phyloP scores from a whole-genome alignment of 306 rosid genomes.

The Abrus precatorius region DNA sequence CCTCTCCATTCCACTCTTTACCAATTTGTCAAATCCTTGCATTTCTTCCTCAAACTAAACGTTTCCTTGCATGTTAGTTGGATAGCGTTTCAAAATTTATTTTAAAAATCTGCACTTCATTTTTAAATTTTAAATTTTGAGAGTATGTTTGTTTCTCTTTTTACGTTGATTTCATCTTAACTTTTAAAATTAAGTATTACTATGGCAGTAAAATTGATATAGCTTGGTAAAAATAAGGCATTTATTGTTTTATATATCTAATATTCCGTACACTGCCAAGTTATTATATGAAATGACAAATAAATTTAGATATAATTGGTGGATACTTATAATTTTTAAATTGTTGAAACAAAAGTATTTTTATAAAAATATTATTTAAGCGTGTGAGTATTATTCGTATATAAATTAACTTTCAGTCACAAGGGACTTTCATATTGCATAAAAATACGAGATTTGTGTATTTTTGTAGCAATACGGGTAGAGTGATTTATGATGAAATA shows the following conservation, averaged over 20 bases:
- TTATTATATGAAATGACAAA: too few relatives aligned
- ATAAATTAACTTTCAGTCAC: not conserved
- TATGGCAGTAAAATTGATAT: too few relatives aligned
- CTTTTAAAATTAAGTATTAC: not conserved
- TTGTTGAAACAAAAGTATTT: too few relatives aligned
- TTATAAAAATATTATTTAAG: too few relatives aligned
- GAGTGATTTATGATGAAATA: not conserved
- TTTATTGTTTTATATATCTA: too few relatives aligned
- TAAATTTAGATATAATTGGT: too few relatives aligned
- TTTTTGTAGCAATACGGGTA: not conserved
- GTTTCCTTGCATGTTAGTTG: not conserved
- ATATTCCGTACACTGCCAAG: too few relatives aligned
- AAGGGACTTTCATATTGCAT: not conserved
- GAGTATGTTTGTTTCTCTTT: too few relatives aligned
- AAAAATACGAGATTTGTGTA: not conserved
- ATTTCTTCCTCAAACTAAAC: not conserved
- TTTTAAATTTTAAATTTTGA: too few relatives aligned
- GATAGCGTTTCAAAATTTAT: not conserved
- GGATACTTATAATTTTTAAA: too few relatives aligned
- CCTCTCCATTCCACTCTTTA: slow-evolving; percentile 13
- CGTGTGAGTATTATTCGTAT: too few relatives aligned
- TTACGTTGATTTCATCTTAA: not conserved
- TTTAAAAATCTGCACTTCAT: not conserved
- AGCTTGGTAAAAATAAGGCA: too few relatives aligned
- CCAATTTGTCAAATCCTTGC: not conserved